Base-by-base conservation (phyloP, 2,329 filamentous ascomycete genomes). In the Cercospora nicotianae region DNA sequence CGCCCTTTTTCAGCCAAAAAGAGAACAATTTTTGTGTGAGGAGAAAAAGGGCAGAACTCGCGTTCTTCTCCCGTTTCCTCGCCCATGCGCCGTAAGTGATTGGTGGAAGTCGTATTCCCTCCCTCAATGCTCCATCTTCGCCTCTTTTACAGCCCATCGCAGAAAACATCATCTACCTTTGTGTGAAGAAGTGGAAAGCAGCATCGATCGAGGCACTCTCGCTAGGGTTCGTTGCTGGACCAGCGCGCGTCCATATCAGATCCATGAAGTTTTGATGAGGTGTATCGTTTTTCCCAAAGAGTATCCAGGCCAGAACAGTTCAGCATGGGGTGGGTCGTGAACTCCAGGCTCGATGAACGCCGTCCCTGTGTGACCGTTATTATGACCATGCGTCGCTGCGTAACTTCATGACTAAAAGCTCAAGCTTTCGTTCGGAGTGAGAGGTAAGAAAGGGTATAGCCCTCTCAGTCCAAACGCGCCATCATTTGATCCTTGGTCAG, bases 401-500 rank as follows among this genome's bases (percentile, higher is more conserved):
- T 77, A 75, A 79, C 77, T 77, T 81, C 79, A 77, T 81, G 75
- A 80, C 75, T 76, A 73, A 75, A 69, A 68, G 66, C 69, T 68
- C 65, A 64, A 68, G 68, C 68, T 70, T 68, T 66, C 63, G 62
- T 65, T 55, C n/a, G 60, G 65, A 60, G 67, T 61, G 39, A 65
- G 51, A 30, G 62, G 64, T 60, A 42, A 55, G 30, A 63, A 63
- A 53, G 51, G 42, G 57, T 57, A 55, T 60, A 64, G 42, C 57
- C 63, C 30, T 67, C 79, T 82, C 83, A 99, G 83, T 99, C 95
- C 81, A 99, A 86, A 81, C 94, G 93, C 68, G 95, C 95, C 84
- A 97, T 92, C 95, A 99, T 98, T 80, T 97, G 93, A 77, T 95
- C 91, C 85, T 93, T 96, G 77, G 91, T 85, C 84, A 99, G 86